Evolutionary conservation across 768 basidiomycete species (phyloP).

Genomic region (Hirschioporus abietinus): DNA sequence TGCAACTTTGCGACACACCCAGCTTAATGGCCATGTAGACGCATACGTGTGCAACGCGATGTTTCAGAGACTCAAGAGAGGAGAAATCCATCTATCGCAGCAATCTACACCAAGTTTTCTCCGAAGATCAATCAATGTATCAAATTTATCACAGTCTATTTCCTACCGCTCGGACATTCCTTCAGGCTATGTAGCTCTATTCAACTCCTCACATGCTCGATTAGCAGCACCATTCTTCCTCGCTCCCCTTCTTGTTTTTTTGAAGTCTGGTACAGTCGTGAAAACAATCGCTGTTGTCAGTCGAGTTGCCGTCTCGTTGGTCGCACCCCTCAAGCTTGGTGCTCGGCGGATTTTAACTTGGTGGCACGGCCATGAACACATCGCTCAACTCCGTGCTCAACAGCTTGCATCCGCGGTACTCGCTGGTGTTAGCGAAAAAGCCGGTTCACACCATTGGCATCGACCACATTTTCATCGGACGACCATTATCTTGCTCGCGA

Average conservation of each 20-base stretch:
- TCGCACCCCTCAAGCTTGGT: neutral
- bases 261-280: neutral
- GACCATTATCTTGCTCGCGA: neutral
- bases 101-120: neutral
- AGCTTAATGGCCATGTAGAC: neutral
- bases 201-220: too few species aligned
- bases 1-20: neutral
- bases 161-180: neutral
- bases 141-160: neutral
- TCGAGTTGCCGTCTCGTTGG: neutral
- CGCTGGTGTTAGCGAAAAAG: neutral
- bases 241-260: neutral
- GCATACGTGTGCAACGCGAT: neutral
- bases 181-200: too few species aligned
- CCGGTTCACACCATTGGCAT: neutral
- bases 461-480: neutral
- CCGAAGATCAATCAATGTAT: neutral
- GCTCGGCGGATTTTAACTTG: neutral
- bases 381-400: neutral
- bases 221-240: neutral
- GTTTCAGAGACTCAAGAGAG: neutral
- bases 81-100: neutral
- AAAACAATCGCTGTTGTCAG: neutral
- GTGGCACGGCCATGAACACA: neutral
- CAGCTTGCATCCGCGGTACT: neutral